These are phyloP conservation scores for Penicillium hordei DNA, from an alignment of 2,329 filamentous ascomycete species.

Conservation along the genomic window DNA sequence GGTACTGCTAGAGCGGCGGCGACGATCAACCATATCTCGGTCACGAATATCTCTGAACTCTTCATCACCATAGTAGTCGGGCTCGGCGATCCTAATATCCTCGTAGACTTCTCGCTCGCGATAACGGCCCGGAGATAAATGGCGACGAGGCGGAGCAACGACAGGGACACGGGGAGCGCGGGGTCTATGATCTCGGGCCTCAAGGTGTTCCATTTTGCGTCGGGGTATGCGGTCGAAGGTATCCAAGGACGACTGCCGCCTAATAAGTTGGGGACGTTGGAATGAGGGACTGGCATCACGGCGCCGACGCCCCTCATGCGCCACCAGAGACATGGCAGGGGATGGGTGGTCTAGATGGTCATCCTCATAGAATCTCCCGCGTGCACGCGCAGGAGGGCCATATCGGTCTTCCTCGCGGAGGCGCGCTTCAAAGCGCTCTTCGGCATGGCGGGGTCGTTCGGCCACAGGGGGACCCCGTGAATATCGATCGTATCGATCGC, in stretches of 20 bases:
- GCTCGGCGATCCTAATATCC: constrained; percentile 67
- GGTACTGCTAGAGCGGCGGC: constrained; percentile 48
- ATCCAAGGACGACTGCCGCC: constrained; percentile 85
- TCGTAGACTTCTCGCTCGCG: constrained; percentile 62
- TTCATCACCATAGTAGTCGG: constrained; percentile 68
- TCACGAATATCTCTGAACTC: constrained; percentile 68
- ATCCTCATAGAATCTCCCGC: constrained; percentile 43
- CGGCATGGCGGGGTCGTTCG: constrained; percentile 37
- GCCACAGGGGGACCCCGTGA: constrained; percentile 37
- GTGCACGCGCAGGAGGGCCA: constrained; percentile 43
- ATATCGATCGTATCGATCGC: constrained; percentile 45
- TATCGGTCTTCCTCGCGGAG: constrained; percentile 44
- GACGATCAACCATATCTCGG: constrained; percentile 54
- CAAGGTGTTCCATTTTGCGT: constrained; percentile 49
- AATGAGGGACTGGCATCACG: constrained; percentile 51
- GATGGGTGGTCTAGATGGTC: constrained; percentile 45
- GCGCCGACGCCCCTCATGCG: constrained; percentile 58
- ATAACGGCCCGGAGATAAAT: constrained; percentile 56
- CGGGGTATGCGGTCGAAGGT: constrained; percentile 78
- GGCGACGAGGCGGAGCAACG: constrained; percentile 45
- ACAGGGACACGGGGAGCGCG: constrained; percentile 66
- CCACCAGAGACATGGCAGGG: constrained; percentile 53
- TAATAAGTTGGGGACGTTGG: constrained; percentile 66
- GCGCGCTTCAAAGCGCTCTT: constrained; percentile 36
- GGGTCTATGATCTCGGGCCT: constrained; percentile 43